A percentile compares a stretch with the other conserved stretches of the same genome.
These are phyloP conservation scores for Syncephalastrum racemosum DNA, from an alignment of 371 early-diverging fungal species.

Conservation along the genomic window DNA sequence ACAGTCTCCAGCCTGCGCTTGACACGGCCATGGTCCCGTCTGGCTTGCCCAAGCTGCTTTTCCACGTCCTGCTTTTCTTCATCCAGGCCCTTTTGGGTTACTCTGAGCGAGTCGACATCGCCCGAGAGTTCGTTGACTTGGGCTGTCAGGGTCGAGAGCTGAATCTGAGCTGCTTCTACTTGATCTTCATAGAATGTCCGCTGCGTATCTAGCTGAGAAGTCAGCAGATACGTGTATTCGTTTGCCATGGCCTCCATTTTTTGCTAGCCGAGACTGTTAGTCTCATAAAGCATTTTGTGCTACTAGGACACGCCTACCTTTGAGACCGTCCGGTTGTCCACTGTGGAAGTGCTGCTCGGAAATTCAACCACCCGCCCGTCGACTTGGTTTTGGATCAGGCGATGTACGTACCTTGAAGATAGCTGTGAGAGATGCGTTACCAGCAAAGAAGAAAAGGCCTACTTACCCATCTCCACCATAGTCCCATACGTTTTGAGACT, in stretches of 20 bases:
- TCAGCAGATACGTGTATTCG: conserved; percentile 78
- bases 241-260: conserved; percentile 72
- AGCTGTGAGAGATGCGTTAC: neutral
- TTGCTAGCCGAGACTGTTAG: conserved; percentile 38
- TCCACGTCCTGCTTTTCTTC: conserved; percentile 14
- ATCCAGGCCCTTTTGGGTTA: conserved; percentile 7
- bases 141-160: conserved; percentile 36
- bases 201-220: conserved; percentile 85
- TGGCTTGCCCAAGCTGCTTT: conserved; percentile 3
- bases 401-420: conserved; percentile 74
- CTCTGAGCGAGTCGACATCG: conserved; percentile 7
- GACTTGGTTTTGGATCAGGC: conserved; percentile 82
- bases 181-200: conserved; percentile 80
- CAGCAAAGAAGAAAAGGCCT: neutral
- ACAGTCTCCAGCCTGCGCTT: conserved; percentile 10
- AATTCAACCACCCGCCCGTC: conserved; percentile 93
- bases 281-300: neutral
- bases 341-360: conserved; percentile 45
- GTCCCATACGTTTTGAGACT: conserved; percentile 96
- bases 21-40: conserved; percentile 17
- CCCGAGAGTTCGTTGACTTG: conserved; percentile 12
- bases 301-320: conserved; percentile 5
- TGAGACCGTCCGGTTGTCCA: neutral
- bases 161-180: conserved; percentile 49
- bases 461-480: conserved; percentile 84